These are phyloP conservation scores for Protomyces macrosporus DNA, from an alignment of 1,139 yeast genomes.

Conservation along the genomic window DNA sequence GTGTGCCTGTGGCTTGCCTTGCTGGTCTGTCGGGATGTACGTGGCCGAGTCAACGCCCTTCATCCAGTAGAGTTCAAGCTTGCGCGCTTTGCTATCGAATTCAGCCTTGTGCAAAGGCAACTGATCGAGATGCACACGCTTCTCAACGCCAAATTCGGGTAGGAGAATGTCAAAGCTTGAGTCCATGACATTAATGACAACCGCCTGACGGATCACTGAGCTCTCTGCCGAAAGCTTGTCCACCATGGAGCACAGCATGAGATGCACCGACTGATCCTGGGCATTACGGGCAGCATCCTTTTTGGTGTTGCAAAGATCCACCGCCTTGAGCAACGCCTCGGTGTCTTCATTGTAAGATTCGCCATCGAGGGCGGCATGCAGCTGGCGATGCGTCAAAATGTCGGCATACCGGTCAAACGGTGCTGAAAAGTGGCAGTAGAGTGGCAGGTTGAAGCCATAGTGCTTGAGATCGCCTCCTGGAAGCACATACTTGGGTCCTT, in stretches of 20 bases:
- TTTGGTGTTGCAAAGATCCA: slow-evolving; percentile 91
- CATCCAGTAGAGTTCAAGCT: slow-evolving; percentile 88
- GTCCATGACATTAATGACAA: slow-evolving; percentile 88
- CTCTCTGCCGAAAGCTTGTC: slow-evolving; percentile 63
- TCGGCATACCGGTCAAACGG: slow-evolving; percentile 92
- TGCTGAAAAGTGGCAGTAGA: slow-evolving; percentile 89
- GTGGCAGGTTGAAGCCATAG: slow-evolving; percentile 72
- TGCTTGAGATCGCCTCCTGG: slow-evolving; percentile 73
- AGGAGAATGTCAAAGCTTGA: slow-evolving; percentile 90
- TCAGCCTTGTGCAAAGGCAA: slow-evolving; percentile 89
- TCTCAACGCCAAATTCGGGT: slow-evolving; percentile 94
- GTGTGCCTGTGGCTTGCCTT: slow-evolving; percentile 70
- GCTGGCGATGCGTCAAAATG: slow-evolving; percentile 84
- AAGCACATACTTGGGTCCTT: slow-evolving; percentile 77
- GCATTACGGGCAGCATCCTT: slow-evolving; percentile 91
- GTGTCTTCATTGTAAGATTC: slow-evolving; percentile 47
- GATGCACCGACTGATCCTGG: slow-evolving; percentile 90
- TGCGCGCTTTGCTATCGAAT: slow-evolving; percentile 58
- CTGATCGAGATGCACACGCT: slow-evolving; percentile 96
- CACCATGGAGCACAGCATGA: slow-evolving; percentile 75
- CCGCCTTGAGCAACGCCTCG: slow-evolving; percentile 69
- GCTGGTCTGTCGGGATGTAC: slow-evolving; percentile 77
- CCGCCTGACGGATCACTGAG: slow-evolving; percentile 76
- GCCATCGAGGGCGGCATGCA: slow-evolving; percentile 57
- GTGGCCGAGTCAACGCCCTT: slow-evolving; percentile 87